Conservation (phyloP, 2,329 filamentous ascomycete species). For the Triangularia setosa region DNA sequence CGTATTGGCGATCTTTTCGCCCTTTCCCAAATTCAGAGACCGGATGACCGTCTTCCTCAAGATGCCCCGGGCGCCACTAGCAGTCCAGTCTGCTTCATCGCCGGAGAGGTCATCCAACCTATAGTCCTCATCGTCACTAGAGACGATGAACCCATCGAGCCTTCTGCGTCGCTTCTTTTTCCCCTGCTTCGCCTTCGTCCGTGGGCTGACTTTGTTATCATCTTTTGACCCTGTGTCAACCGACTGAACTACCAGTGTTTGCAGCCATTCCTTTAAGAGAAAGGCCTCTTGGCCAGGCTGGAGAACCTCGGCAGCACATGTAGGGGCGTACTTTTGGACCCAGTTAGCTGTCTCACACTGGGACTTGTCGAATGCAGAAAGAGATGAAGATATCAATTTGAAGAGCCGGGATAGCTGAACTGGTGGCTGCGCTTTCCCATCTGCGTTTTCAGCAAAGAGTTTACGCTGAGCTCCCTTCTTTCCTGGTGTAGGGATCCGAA, state of each 20-base stretch:
- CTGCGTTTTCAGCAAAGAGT: neutral
- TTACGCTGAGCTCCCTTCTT: conserved; percentile 6
- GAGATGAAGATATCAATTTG: conserved; percentile 51
- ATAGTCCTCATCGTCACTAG: conserved; percentile 69
- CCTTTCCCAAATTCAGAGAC: conserved; percentile 36
- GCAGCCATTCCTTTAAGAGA: conserved; percentile 77
- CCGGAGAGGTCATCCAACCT: conserved; percentile 67
- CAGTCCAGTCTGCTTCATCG: conserved; percentile 47
- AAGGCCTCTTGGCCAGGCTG: conserved; percentile 67
- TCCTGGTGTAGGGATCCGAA: neutral
- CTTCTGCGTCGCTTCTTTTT: conserved; percentile 71
- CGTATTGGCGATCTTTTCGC: conserved; percentile 61
- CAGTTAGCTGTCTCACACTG: conserved; percentile 71
- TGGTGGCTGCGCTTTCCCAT: conserved; percentile 35
- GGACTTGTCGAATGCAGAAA: conserved; percentile 78
- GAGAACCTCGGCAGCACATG: conserved; percentile 64
- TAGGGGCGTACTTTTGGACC: conserved; percentile 81
- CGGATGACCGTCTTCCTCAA: conserved; percentile 54
- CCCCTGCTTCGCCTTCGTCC: conserved; percentile 34
- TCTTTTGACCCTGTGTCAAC: conserved; percentile 60
- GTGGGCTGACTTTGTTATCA: conserved; percentile 29
- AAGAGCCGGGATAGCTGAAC: conserved; percentile 54
- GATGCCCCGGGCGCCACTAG: conserved; percentile 35
- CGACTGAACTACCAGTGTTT: conserved; percentile 68
- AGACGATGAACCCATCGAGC: conserved; percentile 75